Base-by-base conservation (phyloP, 805 yeast species). In the Komagataella phaffii region DNA sequence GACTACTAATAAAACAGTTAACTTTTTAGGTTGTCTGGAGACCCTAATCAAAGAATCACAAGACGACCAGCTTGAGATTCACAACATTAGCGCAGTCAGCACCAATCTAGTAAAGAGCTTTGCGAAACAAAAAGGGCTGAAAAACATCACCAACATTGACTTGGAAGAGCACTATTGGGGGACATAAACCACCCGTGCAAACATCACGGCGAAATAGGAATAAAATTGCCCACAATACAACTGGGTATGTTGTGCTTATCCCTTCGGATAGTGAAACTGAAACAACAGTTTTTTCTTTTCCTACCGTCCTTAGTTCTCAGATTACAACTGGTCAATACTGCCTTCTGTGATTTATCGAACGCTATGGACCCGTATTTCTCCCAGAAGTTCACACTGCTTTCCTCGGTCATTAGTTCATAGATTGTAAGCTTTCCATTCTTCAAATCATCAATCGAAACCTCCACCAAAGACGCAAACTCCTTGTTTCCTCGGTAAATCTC, bases 301-400 rank as follows among this genome's bases (percentile, higher is more conserved):
- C 85, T 72, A 0, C 96, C 95, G 59, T 88, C 95, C 57, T 80
- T 80, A 1, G 95, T 83, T 59, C 95, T 72, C 54, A 91, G 71
- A 58, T 85, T 88, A 68, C 98, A 91, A 64, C 95, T 85, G 0
- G 96, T 90, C 58, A 91, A 68, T 3, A 91, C 96, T 0, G 97
- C 96, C 62, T 91, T 91, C 60, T 90, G 97, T 1, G 93, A 91
- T 58, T 90, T 85, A 61, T 91, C 97, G 67, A 91, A 90, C 3
- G 98, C 97, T 61, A 90, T 87, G 3, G 95, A 89, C 2, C 96
- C 96, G 61, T 90, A 91, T 63, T 90, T 90, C 61, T 91, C 98
- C 98, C 98, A 91, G 63, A 88, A 91, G 59, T 88, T 90, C 17
- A 91, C 97, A 24, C 96, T 95, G 61, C 96, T 85, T 58, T 90